phyloP scores from a whole-genome alignment of 2,329 filamentous ascomycete species.

The Fusarium austroafricanum region DNA sequence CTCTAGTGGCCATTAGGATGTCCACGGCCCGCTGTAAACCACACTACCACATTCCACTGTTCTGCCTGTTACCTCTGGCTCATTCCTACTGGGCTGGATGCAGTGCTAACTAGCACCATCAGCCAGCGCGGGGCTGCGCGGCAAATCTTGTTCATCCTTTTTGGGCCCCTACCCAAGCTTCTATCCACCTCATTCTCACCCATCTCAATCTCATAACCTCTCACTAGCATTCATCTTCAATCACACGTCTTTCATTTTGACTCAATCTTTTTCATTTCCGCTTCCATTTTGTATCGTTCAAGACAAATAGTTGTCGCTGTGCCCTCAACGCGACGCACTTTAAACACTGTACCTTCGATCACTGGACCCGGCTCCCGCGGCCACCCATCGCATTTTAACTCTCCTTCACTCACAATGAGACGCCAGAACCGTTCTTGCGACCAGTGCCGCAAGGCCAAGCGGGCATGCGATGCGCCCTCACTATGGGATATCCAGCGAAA shows the following conservation, averaged over 20 bases:
- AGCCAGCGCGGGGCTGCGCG: slow-evolving; percentile 35
- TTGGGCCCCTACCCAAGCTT: slow-evolving; percentile 31
- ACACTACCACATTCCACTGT: slow-evolving; percentile 17
- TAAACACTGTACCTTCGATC: slow-evolving; percentile 2
- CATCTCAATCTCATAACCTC: slow-evolving; percentile 31
- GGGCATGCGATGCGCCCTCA: slow-evolving; percentile 46
- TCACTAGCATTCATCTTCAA: slow-evolving; percentile 20
- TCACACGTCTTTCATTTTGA: slow-evolving; percentile 16
- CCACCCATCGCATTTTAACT: slow-evolving; percentile 12
- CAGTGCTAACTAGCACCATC: background rate
- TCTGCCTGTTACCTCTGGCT: background rate
- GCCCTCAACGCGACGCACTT: slow-evolving; percentile 22
- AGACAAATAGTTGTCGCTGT: slow-evolving; percentile 17
- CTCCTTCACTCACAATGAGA: slow-evolving; percentile 39
- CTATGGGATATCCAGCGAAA: slow-evolving; percentile 48
- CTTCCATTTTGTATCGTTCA: background rate
- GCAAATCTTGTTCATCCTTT: slow-evolving; percentile 44
- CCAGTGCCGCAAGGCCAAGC: slow-evolving; percentile 47
- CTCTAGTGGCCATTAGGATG: slow-evolving; percentile 14
- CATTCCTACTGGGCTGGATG: slow-evolving; percentile 3
- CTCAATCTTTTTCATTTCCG: slow-evolving; percentile 10
- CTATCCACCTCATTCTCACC: slow-evolving; percentile 9
- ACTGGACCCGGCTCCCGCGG: slow-evolving; percentile 4
- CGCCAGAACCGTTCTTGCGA: slow-evolving; percentile 47
- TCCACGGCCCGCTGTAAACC: slow-evolving; percentile 13